Percentiles rank a stretch among this genome's conserved stretches.
Conservation (phyloP, 1,284 basidiomycete species). For the Coniophora puteana region DNA sequence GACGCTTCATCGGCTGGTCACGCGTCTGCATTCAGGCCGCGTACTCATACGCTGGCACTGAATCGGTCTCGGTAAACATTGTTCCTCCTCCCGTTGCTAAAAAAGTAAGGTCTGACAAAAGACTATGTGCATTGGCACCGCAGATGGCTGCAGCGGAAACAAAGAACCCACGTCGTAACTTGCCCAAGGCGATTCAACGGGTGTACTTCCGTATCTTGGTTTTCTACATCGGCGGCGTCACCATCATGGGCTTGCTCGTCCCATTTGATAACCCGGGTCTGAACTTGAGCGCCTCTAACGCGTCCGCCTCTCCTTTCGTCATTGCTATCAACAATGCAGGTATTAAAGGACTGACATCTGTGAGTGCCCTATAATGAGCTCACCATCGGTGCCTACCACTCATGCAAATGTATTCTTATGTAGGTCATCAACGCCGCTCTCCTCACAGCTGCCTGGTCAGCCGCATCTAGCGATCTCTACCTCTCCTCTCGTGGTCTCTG, state of each 20-base stretch:
- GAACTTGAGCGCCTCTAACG: conserved; percentile 20
- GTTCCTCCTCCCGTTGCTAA: too few relatives aligned
- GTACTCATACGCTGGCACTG: conserved; percentile 56
- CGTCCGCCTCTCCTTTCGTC: conserved; percentile 49
- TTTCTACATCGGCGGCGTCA: conserved; percentile 47
- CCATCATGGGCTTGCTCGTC: conserved; percentile 50
- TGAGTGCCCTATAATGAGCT: conserved; percentile 16
- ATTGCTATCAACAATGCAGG: conserved; percentile 47
- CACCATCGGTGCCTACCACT: too few relatives aligned
- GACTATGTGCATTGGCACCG: too few relatives aligned
- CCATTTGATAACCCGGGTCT: conserved; percentile 42
- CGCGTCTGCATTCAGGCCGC: conserved; percentile 34
- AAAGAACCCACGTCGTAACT: conserved; percentile 28
- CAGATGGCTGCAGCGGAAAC: conserved; percentile 49
- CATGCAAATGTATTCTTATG: too few relatives aligned
- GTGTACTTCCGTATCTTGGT: conserved; percentile 50
- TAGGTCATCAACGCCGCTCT: conserved; percentile 64
- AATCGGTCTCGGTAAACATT: conserved; percentile 43
- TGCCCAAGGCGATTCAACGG: conserved; percentile 42
- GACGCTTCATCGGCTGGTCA: conserved; percentile 47
- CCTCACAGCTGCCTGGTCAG: conserved; percentile 61
- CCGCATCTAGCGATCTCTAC: conserved; percentile 55
- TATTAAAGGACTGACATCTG: conserved; percentile 47
- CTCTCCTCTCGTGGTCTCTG: conserved; percentile 49
- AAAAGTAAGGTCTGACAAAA: too few relatives aligned